Base-by-base conservation (phyloP, 257 asterid species). In the Avicennia marina region DNA sequence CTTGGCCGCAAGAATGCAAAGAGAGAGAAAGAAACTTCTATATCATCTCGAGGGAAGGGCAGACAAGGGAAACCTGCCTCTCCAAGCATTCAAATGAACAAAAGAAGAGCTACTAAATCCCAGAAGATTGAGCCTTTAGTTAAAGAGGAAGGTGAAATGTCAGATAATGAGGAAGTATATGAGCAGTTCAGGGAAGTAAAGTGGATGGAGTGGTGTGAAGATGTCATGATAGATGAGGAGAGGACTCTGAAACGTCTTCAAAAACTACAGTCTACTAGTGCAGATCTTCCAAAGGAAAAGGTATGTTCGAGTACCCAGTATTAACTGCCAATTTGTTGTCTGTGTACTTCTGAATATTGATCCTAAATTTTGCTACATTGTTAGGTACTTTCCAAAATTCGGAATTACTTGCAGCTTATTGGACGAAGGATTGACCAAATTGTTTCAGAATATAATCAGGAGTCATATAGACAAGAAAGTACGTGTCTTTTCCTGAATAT, bases 101-200 rank as follows among this genome's bases (percentile, higher is more conserved):
- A 52, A 74, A 76, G 51, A 60, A 82, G 82, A 68, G 71, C 83
- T 58, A 40, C 80, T 25, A 89, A 74, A 69, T 70, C 86, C 53
- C 94, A 82, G 69, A 93, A 84, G 76, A 72, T 53, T 31, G 97
- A 86, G 69, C 84, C 88, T 39, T 73, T 89, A 70, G 89, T 85
- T 58, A 93, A 93, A 81, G 99, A 93, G 81, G 99, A 93, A 72
- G 99, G 99, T 59, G 99, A 93, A 75, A 93, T 93, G 97, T 93
- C 99, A 34, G 97, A 82, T 53, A 78, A 75, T 60, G 99, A 86
- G 53, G 99, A 81, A 73, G 94, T 93, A 26, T 93, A 84, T 45
- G 96, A 89, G 85, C 95, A 86, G 72, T 93, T 93, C 76, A 93
- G 89, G 80, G 99, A 86, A 78, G 97, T 82, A 46, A 93, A 93